phyloP scores from a whole-genome alignment of 2,329 filamentous ascomycete species.

The Cercospora janseana region DNA sequence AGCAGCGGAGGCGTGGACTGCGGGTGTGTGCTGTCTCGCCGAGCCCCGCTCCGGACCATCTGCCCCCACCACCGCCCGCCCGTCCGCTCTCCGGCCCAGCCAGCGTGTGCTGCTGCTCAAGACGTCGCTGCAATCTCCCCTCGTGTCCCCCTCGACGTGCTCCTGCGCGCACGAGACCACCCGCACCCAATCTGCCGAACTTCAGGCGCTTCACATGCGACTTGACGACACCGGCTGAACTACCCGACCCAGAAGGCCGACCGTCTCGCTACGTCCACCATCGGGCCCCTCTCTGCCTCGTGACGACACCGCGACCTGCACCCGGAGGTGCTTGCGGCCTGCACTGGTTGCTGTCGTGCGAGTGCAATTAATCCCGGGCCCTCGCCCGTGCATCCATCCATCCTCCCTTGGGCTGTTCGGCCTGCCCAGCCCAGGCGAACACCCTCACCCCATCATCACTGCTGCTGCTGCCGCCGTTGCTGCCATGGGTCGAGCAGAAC shows the following conservation, averaged over 20 bases:
- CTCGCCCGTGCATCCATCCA: not conserved
- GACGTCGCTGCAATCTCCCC: too few species aligned
- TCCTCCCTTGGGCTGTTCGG: not conserved
- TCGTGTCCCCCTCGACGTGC: not conserved
- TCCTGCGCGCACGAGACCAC: constrained; percentile 2
- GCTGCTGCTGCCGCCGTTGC: too few species aligned
- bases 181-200: constrained; percentile 14
- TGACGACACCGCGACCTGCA: constrained; percentile 17
- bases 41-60: not conserved
- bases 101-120: too few species aligned
- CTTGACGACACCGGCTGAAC: constrained; percentile 17
- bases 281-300: constrained; percentile 1
- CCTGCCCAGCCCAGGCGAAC: not conserved
- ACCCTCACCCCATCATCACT: constrained; percentile 8
- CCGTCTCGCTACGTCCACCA: constrained; percentile 5
- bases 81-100: not conserved
- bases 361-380: not conserved
- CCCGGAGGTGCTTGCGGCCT: too few species aligned
- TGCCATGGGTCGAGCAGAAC: constrained; percentile 27
- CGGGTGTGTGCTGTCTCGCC: not conserved
- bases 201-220: constrained; percentile 21
- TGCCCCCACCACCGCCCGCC: not conserved
- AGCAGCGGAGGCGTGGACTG: not conserved
- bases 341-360: not conserved
- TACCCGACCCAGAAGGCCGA: constrained; percentile 3